Conservation (phyloP, 2,329 filamentous ascomycete species). For the Leptoxyphium fumago region DNA sequence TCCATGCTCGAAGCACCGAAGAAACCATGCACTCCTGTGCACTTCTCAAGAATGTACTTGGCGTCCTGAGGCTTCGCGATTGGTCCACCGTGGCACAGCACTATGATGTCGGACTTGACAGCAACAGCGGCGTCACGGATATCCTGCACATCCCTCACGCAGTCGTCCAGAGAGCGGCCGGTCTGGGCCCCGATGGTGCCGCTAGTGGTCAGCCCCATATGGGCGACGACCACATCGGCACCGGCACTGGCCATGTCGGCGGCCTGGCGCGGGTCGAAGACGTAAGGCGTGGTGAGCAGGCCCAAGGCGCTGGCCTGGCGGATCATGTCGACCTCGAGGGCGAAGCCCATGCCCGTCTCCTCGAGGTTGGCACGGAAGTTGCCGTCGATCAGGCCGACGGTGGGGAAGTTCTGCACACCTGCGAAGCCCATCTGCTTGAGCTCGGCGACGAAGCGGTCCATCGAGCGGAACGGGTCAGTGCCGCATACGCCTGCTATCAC, state of each 20-base stretch:
- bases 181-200: slow-evolving; percentile 50
- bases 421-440: slow-evolving; percentile 49
- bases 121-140: slow-evolving; percentile 46
- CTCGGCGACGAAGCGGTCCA: slow-evolving; percentile 44
- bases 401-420: slow-evolving; percentile 61
- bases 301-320: slow-evolving; percentile 43
- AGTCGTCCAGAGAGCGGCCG: slow-evolving; percentile 49
- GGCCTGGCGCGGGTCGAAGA: slow-evolving; percentile 49
- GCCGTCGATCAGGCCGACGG: slow-evolving; percentile 56
- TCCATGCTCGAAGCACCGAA: slow-evolving; percentile 60
- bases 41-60: slow-evolving; percentile 44
- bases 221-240: slow-evolving; percentile 52
- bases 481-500: slow-evolving; percentile 58
- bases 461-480: slow-evolving; percentile 53
- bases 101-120: slow-evolving; percentile 44
- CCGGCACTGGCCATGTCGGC: slow-evolving; percentile 48
- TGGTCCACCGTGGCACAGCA: slow-evolving; percentile 57
- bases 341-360: slow-evolving; percentile 58
- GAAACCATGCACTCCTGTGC: slow-evolving; percentile 54
- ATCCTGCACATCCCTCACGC: slow-evolving; percentile 44
- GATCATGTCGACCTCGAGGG: slow-evolving; percentile 52
- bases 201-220: slow-evolving; percentile 52
- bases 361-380: slow-evolving; percentile 52
- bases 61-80: slow-evolving; percentile 51
- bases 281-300: slow-evolving; percentile 55